These are phyloP conservation scores for Beta macrorhiza DNA, from an alignment of 179 eudicot species.

Conservation along the genomic window DNA sequence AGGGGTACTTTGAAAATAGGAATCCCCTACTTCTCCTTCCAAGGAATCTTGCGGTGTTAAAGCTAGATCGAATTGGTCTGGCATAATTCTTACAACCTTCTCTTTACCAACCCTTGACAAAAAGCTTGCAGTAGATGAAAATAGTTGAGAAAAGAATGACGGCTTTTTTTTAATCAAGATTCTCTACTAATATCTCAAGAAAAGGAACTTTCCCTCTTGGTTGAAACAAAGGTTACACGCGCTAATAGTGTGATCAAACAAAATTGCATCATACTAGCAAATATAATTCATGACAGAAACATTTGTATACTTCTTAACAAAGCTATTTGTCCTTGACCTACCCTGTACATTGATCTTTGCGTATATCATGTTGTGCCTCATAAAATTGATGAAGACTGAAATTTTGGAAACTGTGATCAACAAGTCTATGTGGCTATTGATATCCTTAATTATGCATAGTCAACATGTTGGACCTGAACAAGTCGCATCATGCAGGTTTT, in stretches of 20 bases:
- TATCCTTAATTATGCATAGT: neutral
- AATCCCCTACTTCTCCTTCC: too few relatives aligned
- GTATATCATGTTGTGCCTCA: neutral
- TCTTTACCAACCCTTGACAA: too few relatives aligned
- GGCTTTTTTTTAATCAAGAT: too few relatives aligned
- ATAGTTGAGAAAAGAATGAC: too few relatives aligned
- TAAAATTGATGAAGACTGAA: neutral
- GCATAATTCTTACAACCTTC: too few relatives aligned
- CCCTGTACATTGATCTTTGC: neutral
- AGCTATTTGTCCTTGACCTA: neutral
- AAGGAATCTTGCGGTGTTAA: too few relatives aligned
- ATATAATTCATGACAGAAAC: neutral
- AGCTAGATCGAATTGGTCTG: too few relatives aligned
- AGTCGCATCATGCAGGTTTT: constrained; percentile 33
- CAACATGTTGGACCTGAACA: neutral
- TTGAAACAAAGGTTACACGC: neutral
- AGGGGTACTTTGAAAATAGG: too few relatives aligned
- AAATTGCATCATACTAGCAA: neutral
- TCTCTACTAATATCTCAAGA: too few relatives aligned
- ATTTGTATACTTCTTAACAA: neutral
- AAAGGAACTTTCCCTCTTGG: neutral
- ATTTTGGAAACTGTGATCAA: neutral
- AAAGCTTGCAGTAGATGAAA: too few relatives aligned
- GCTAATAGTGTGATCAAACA: neutral
- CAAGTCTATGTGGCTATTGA: neutral